Percentiles rank a stretch among this genome's conserved stretches.
Evolutionary conservation across 176 grass and related monocot species (phyloP).

Genomic region (Avena insularis): DNA sequence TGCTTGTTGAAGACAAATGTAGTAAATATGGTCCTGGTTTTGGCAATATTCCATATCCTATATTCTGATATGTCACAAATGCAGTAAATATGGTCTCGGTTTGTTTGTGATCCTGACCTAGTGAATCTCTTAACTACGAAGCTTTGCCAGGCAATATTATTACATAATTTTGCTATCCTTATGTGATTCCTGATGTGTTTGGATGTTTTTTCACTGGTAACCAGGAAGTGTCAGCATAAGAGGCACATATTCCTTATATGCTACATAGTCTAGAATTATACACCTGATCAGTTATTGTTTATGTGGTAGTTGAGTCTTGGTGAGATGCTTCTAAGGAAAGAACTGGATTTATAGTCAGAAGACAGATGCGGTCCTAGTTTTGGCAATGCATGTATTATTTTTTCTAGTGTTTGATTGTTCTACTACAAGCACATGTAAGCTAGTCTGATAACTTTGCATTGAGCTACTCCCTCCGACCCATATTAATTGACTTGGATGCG

Average conservation of each 20-base stretch:
- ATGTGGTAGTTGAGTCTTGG: background rate
- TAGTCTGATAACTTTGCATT: too few species aligned
- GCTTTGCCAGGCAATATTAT: background rate
- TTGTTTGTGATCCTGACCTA: background rate
- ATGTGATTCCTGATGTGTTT: background rate
- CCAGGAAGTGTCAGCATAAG: too few species aligned
- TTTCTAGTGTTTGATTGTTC: too few species aligned
- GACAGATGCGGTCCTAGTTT: constrained; percentile 15
- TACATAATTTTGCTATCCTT: background rate
- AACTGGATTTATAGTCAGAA: background rate
- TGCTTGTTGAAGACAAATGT: too few species aligned
- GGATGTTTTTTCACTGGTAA: too few species aligned
- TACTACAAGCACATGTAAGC: too few species aligned
- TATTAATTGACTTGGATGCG: too few species aligned
- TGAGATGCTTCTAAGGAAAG: background rate
- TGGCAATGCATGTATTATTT: background rate
- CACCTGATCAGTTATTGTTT: background rate
- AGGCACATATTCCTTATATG: background rate
- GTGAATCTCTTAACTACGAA: background rate
- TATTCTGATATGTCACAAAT: background rate
- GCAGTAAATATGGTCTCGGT: background rate
- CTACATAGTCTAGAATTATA: background rate
- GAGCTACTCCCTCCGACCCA: too few species aligned
- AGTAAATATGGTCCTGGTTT: too few species aligned
- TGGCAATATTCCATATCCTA: background rate